These are phyloP conservation scores for Calonectria pauciramosa DNA, from an alignment of 2,329 filamentous ascomycete species.

Conservation along the genomic window DNA sequence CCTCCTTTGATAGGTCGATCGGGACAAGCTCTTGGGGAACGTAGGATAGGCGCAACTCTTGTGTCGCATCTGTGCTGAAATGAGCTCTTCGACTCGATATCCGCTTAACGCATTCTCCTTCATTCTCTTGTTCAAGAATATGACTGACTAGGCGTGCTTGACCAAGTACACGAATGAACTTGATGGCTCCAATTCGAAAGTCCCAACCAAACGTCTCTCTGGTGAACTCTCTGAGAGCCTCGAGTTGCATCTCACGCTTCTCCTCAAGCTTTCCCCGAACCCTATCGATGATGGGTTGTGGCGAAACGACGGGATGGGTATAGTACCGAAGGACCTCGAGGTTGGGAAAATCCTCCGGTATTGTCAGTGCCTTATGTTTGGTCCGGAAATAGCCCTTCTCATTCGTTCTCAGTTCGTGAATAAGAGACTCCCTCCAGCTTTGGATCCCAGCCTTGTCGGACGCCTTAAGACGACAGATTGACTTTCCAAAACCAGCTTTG, in stretches of 20 bases:
- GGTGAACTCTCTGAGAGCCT: slow-evolving; percentile 79
- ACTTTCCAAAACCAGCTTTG: slow-evolving; percentile 85
- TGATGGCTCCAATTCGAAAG: slow-evolving; percentile 81
- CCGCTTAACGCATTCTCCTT: slow-evolving; percentile 69
- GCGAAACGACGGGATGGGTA: slow-evolving; percentile 87
- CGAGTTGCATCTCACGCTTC: slow-evolving; percentile 45
- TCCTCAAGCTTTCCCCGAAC: slow-evolving; percentile 44
- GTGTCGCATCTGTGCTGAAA: slow-evolving; percentile 78
- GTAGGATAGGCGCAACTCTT: slow-evolving; percentile 85
- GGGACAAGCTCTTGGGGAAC: slow-evolving; percentile 82
- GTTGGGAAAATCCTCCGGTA: slow-evolving; percentile 87
- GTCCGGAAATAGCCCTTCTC: slow-evolving; percentile 84
- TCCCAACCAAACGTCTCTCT: slow-evolving; percentile 90
- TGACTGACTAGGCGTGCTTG: slow-evolving; percentile 79
- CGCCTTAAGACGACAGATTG: slow-evolving; percentile 76
- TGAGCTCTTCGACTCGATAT: slow-evolving; percentile 79
- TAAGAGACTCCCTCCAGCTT: slow-evolving; percentile 79
- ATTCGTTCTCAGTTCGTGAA: slow-evolving; percentile 85
- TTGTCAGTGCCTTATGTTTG: slow-evolving; percentile 78
- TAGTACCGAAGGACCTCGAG: slow-evolving; percentile 87
- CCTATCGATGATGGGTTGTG: slow-evolving; percentile 58
- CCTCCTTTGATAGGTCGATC: slow-evolving; percentile 81
- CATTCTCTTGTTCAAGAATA: slow-evolving; percentile 50
- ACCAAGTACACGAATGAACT: slow-evolving; percentile 85
- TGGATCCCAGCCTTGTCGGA: slow-evolving; percentile 71